Conservation (phyloP, 306 rosid genomes). For the Pterocarpus macrocarpus region DNA sequence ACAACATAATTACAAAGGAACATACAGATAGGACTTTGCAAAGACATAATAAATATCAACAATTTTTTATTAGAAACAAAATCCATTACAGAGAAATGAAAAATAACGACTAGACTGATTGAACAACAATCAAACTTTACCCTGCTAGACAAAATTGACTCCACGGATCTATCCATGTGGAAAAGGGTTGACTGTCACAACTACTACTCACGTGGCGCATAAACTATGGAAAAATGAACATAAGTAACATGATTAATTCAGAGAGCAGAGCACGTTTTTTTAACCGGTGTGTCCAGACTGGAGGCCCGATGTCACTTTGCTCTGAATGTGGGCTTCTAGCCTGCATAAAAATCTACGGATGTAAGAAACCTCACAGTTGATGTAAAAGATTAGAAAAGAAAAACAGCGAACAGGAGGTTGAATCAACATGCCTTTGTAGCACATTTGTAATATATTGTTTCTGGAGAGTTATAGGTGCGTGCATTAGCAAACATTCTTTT, state of each 20-base stretch:
- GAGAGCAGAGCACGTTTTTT: neutral
- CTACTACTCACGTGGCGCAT: neutral
- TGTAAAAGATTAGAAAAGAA: neutral
- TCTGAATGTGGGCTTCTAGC: constrained; percentile 77
- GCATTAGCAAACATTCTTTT: constrained; percentile 94
- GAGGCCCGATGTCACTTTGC: constrained; percentile 77
- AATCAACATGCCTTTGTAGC: constrained; percentile 68
- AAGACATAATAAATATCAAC: neutral
- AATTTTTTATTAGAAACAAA: no score
- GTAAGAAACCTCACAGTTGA: neutral
- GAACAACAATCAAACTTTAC: neutral
- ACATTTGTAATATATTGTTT: constrained; percentile 92
- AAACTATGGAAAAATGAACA: neutral
- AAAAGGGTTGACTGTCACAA: neutral
- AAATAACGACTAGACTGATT: neutral
- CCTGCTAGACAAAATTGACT: neutral
- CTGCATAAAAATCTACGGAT: constrained; percentile 51
- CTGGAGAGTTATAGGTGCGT: constrained; percentile 91
- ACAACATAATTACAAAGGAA: no score
- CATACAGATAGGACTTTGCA: no score
- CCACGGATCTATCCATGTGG: neutral
- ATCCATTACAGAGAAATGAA: neutral
- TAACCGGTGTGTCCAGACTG: constrained; percentile 53
- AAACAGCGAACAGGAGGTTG: neutral
- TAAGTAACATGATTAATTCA: neutral